Evolutionary conservation across 1,284 basidiomycete genomes (phyloP).

Genomic region (Apiotrichum brassicae): DNA sequence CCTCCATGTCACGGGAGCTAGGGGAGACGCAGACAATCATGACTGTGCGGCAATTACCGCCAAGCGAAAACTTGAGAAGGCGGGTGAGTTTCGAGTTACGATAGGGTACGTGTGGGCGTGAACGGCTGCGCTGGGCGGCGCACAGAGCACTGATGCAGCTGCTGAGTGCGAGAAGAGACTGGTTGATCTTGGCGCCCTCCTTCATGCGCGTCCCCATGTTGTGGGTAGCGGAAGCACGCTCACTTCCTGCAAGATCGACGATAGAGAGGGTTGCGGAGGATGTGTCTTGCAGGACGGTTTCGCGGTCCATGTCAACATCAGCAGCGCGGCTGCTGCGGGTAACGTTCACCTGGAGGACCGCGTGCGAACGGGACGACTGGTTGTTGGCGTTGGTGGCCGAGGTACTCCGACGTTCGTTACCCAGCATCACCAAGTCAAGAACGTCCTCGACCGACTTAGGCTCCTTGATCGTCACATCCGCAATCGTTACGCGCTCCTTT

Average conservation of each 20-base stretch:
- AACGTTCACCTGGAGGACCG: slow-evolving; percentile 89
- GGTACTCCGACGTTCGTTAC: slow-evolving; percentile 80
- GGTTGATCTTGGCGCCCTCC: slow-evolving; percentile 96
- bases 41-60: slow-evolving; percentile 95
- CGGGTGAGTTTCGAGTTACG: slow-evolving; percentile 95
- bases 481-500: slow-evolving; percentile 68
- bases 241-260: slow-evolving; percentile 92
- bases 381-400: slow-evolving; percentile 91
- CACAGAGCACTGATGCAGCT: slow-evolving; percentile 97
- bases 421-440: slow-evolving; percentile 79
- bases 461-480: slow-evolving; percentile 69
- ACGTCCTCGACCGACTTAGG: slow-evolving; percentile 83
- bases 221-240: slow-evolving; percentile 84
- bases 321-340: slow-evolving; percentile 59
- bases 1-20: slow-evolving; percentile 88
- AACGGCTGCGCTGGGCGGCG: slow-evolving; percentile 60
- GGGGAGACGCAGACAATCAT: slow-evolving; percentile 97
- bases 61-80: slow-evolving; percentile 89
- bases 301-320: slow-evolving; percentile 39
- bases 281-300: slow-evolving; percentile 50
- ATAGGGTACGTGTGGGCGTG: slow-evolving; percentile 84
- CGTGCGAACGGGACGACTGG: slow-evolving; percentile 90
- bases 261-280: slow-evolving; percentile 88
- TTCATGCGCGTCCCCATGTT: slow-evolving; percentile 98
- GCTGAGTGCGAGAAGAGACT: slow-evolving; percentile 86